Percentiles rank a stretch among this genome's conserved stretches.
phyloP scores from a whole-genome alignment of 345 rosid species.

The Conringia planisiliqua region DNA sequence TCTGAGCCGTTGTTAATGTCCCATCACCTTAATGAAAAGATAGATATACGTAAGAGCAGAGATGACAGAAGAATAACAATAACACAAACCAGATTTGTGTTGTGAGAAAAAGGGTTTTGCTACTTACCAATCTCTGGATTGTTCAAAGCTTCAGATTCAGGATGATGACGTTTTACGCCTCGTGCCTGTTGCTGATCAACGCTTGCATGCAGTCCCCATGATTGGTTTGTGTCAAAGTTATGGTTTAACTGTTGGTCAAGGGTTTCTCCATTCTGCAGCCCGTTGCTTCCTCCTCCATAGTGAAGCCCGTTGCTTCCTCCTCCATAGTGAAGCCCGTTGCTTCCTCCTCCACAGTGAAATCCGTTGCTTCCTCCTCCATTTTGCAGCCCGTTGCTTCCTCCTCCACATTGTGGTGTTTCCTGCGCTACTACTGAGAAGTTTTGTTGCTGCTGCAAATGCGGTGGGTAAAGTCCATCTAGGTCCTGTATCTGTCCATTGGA shows the following conservation, averaged over 20 bases:
- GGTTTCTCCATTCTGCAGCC: background rate
- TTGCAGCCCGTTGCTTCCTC: too few relatives aligned
- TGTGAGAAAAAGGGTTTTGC: background rate
- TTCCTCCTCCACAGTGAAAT: too few relatives aligned
- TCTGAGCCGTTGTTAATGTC: background rate
- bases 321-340: too few relatives aligned
- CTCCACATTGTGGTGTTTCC: background rate
- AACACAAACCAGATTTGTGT: background rate
- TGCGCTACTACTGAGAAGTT: background rate
- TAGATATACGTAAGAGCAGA: background rate
- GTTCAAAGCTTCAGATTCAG: background rate
- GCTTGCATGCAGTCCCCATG: too few relatives aligned
- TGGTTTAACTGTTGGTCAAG: background rate
- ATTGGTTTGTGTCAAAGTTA: background rate
- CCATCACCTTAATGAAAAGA: background rate
- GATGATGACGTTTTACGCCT: background rate
- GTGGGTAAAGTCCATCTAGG: background rate
- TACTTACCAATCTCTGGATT: conserved; percentile 8
- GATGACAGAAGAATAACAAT: background rate
- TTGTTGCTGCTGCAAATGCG: background rate
- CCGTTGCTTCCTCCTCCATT: too few relatives aligned
- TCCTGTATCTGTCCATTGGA: background rate
- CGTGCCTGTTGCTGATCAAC: background rate
- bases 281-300: too few relatives aligned
- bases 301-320: too few relatives aligned